Percentiles rank a stretch among this genome's conserved stretches.
These are phyloP conservation scores for Sporothrix euskadiensis DNA, from an alignment of 2,329 filamentous ascomycete species.

Conservation along the genomic window DNA sequence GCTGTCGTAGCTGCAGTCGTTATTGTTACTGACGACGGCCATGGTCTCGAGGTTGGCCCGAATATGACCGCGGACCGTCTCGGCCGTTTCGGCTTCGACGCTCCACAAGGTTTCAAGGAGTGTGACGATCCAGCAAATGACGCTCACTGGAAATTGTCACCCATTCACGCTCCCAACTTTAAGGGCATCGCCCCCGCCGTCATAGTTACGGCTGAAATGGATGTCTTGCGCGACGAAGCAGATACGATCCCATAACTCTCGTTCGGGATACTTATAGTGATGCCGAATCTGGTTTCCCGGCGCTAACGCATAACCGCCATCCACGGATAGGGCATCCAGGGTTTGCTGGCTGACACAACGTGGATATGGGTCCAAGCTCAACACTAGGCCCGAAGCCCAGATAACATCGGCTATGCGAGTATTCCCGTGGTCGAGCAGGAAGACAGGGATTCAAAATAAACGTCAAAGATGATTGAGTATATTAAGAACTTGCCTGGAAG, in stretches of 20 bases:
- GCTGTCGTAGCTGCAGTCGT: not conserved
- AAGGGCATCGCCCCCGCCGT: not conserved
- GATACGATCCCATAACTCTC: not conserved
- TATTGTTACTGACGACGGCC: not conserved
- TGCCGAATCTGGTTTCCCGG: not conserved
- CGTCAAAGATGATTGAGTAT: too few species aligned
- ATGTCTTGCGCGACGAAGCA: not conserved
- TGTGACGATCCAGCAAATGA: not conserved
- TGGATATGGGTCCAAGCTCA: not conserved
- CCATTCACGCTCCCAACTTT: not conserved
- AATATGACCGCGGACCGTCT: not conserved
- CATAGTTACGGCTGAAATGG: not conserved
- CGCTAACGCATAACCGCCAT: not conserved
- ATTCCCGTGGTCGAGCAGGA: too few species aligned
- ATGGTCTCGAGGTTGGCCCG: not conserved
- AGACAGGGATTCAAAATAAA: too few species aligned
- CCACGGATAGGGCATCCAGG: not conserved
- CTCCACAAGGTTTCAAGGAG: not conserved
- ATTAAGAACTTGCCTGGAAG: too few species aligned
- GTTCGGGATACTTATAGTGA: constrained; percentile 10
- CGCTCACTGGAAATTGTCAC: not conserved
- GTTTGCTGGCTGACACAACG: not conserved
- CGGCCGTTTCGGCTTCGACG: not conserved
- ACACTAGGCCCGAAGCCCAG: not conserved
- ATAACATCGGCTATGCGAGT: not conserved